Percentiles rank a stretch among this genome's conserved stretches.
Evolutionary conservation across 805 yeast species (phyloP).

Genomic region (Hanseniaspora meyeri): DNA sequence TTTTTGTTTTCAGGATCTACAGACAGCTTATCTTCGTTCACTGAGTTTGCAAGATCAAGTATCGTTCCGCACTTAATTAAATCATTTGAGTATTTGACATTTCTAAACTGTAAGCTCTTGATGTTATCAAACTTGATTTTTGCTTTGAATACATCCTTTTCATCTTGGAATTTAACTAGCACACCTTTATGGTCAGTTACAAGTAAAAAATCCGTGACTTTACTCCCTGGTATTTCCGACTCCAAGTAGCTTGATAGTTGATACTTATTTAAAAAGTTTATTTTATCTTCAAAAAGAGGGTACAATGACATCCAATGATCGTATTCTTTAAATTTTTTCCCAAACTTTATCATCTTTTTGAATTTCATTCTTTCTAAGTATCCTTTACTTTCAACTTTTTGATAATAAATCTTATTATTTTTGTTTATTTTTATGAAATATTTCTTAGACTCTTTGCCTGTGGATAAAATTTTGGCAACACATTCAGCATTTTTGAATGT

Average conservation of each 20-base stretch:
- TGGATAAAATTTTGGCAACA: constrained; percentile 37
- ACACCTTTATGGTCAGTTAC: constrained; percentile 39
- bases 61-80: not conserved
- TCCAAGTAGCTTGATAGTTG: constrained; percentile 16
- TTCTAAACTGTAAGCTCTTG: not conserved
- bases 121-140: constrained; percentile 1
- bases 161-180: constrained; percentile 35
- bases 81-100: constrained; percentile 4
- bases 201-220: constrained; percentile 33
- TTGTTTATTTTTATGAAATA: constrained; percentile 22
- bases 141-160: constrained; percentile 36
- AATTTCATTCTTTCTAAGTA: constrained; percentile 26
- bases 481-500: constrained; percentile 34
- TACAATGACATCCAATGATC: constrained; percentile 19
- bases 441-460: constrained; percentile 28
- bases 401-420: constrained; percentile 39
- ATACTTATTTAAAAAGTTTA: constrained; percentile 18
- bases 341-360: constrained; percentile 23
- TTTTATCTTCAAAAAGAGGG: constrained; percentile 24
- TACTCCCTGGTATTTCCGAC: constrained; percentile 12
- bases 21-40: not conserved
- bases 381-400: constrained; percentile 34
- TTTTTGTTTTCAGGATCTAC: not conserved
- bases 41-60: not conserved
- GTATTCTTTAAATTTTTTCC: constrained; percentile 13